Conservation (phyloP, 805 yeast species). For the Candida odintsovae region DNA sequence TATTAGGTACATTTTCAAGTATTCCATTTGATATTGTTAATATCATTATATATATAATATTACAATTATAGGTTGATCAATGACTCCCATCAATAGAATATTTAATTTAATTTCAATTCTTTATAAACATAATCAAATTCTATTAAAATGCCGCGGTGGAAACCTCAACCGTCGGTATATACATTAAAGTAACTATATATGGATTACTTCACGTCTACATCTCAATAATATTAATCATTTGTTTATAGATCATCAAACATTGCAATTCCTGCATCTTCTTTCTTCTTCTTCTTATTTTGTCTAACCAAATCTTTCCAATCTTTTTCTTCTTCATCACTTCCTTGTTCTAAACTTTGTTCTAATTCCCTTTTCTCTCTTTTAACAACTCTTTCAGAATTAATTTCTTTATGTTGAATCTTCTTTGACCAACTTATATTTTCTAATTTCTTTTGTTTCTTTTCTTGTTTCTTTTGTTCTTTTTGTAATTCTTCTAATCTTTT, state of each 20-base stretch:
- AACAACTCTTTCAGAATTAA: constrained; percentile 51
- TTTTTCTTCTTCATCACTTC: constrained; percentile 35
- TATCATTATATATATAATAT: too few relatives aligned
- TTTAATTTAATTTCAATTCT: too few relatives aligned
- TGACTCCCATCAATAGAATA: too few relatives aligned
- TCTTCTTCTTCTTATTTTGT: constrained; percentile 51
- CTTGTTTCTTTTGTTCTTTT: constrained; percentile 30
- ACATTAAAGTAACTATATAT: too few relatives aligned
- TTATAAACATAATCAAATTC: too few relatives aligned
- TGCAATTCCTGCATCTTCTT: constrained; percentile 39
- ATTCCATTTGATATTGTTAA: too few relatives aligned
- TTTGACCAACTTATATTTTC: constrained; percentile 27
- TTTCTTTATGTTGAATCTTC: constrained; percentile 42
- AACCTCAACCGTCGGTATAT: too few relatives aligned
- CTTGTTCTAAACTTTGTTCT: constrained; percentile 48
- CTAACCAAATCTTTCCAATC: constrained; percentile 89
- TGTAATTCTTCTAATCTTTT: constrained; percentile 54
- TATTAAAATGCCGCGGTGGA: too few relatives aligned
- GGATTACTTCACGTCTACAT: too few relatives aligned
- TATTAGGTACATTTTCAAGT: too few relatives aligned
- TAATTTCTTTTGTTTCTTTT: constrained; percentile 20
- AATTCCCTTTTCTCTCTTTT: constrained; percentile 48
- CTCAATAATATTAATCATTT: neutral
- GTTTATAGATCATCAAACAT: constrained; percentile 52
- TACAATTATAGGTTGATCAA: too few relatives aligned